Evolutionary conservation across 1,139 yeast species (phyloP), one percentile per base, ranked within the genome.

Genomic region (Hemisphaericaspora xylanilytica): DNA sequence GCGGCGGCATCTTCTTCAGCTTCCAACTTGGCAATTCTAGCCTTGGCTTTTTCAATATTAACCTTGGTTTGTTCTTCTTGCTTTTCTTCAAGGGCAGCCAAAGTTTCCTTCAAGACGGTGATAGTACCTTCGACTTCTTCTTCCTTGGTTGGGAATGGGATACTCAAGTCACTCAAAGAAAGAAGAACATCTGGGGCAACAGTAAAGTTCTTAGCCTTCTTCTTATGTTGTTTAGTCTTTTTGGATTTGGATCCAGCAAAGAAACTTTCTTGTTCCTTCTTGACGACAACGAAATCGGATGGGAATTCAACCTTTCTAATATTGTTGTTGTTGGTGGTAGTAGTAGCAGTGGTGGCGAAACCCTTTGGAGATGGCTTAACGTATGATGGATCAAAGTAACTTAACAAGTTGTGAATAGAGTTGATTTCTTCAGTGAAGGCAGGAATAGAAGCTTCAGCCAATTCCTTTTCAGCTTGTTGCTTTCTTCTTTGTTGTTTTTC

Each of bases 161-260:
- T 78, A 47, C 82, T 81, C 61, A 90, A 78, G 54, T 85, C 83
- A 47, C 88, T 75, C 53, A 94, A 78, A 44, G 86, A 78, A 49
- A 84, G 82, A 56, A 92, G 82, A 48, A 88, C 75, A 47, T 82
- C 84, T 43, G 95, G 85, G 58, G 90, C 92, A 55, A 92, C 78
- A 46, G 83, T 75, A 61, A 89, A 83, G 46, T 56, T 59, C 58
- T 70, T 70, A 30, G 63, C 45, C 40, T 61, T 58, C 65, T 78
- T 78, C 55, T 68, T 68, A 32, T 61, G 48, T 26, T 38, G 33
- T 49, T 67, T 61, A 46, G 63, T 55, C 51, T 71, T 69, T 52
- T 70, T 63, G 49, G 53, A 43, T 57, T 76, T 75, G 61, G 81
- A 76, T 44, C 79, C 75, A 47, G 71, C 72, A 58, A 74, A 73